Conservation (phyloP, 2,329 filamentous ascomycete species). For the Macrophomina tecta region DNA sequence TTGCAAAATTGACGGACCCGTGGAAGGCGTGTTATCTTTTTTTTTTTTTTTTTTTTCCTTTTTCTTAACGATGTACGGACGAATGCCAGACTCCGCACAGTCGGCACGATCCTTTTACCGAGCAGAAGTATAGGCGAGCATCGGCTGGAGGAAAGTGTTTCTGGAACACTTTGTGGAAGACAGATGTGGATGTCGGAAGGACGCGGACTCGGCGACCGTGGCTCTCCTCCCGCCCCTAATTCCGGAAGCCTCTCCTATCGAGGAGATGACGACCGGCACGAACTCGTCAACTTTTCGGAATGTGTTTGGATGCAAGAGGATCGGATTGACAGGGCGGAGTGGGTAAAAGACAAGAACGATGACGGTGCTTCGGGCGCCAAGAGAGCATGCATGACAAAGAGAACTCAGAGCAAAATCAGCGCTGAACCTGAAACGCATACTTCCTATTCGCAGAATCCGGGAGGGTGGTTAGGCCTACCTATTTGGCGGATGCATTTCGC, state of each 20-base stretch:
- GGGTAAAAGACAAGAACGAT: neutral
- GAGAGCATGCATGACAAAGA: neutral
- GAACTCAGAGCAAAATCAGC: neutral
- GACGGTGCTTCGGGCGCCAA: conserved; percentile 9
- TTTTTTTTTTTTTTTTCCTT: too few relatives aligned
- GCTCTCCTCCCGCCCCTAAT: conserved; percentile 15
- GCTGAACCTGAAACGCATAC: conserved; percentile 16
- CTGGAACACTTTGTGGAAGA: neutral
- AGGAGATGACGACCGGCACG: conserved; percentile 22
- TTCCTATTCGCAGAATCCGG: conserved; percentile 18
- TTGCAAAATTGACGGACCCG: too few relatives aligned
- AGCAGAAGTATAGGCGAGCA: neutral
- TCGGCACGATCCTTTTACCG: neutral
- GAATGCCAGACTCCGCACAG: too few relatives aligned
- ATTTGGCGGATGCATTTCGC: conserved; percentile 1
- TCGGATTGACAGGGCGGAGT: neutral
- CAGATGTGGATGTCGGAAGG: neutral
- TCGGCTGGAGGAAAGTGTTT: neutral
- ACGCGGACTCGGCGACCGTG: neutral
- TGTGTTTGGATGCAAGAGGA: neutral
- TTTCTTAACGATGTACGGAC: neutral
- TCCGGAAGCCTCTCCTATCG: conserved; percentile 17
- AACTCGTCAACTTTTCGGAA: neutral
- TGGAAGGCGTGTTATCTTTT: too few relatives aligned
- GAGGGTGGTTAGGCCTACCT: conserved; percentile 5